Evolutionary conservation across 768 basidiomycete genomes (phyloP), one percentile per base, ranked within the genome.

Genomic region (Mycena haematopus): DNA sequence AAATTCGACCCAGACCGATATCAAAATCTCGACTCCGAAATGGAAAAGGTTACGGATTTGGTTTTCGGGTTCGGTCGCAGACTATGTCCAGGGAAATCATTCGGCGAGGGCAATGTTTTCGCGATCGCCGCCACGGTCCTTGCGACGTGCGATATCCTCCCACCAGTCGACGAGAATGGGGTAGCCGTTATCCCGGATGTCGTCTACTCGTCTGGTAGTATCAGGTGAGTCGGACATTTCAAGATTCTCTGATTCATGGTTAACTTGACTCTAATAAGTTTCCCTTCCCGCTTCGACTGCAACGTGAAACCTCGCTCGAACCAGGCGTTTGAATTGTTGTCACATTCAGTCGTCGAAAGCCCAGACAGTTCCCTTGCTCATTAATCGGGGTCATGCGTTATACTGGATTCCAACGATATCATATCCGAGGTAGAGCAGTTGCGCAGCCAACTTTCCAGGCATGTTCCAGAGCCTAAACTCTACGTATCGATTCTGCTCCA

Each of bases 1-100:
- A 29, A 17, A 13, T 77, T 77, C 62, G 60, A 66, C 21, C 76
- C 76, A 1, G 71, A 70, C n/a, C 68, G 74, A 14, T 75, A 63
- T 56, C 33, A 68, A 3, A 45, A 53, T 21, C 22, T 51, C 27
- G 52, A 54, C 13, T 56, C 65, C 1, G 58, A 65, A 22, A 52
- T 61, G 60, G 66, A 65, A 14, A 60, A 62, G 6, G 60, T 60
- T 17, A 35, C 47, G 13, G 55, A 61, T 6, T 13, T 69, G 17
- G 33, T 58, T 25, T 68, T 68, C 25, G 69, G 69, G 1, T 70
- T 70, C 29, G 66, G 69, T 2, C 54, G 66, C 1, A 50, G 66
- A 22, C 36, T 46, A 2, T 70, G 68, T 22, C 65, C 69, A 24
- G 62, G 66, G 19, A 55, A 35, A 22, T 15, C 42, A 2, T 61